Conservation (phyloP, 2,329 filamentous ascomycete genomes). For the Ophiocordyceps australis region DNA sequence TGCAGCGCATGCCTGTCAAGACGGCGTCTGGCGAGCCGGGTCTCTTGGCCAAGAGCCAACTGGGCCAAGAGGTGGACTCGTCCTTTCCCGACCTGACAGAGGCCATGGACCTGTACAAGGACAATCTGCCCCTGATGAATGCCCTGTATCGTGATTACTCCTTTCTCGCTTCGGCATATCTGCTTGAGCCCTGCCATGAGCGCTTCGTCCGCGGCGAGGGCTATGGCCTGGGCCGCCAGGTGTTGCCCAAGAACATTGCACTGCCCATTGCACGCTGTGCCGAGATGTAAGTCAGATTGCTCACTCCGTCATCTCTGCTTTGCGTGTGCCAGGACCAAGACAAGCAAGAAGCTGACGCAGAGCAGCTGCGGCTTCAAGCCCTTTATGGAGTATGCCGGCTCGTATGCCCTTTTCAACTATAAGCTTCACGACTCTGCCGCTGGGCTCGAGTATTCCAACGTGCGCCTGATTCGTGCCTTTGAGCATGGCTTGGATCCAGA, state of each 20-base stretch:
- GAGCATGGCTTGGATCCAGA: slow-evolving; percentile 73
- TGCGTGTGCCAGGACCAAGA: background rate
- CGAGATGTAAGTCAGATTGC: slow-evolving; percentile 67
- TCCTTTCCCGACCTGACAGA: slow-evolving; percentile 62
- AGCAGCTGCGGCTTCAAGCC: slow-evolving; percentile 62
- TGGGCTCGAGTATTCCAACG: slow-evolving; percentile 44
- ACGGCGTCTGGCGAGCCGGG: slow-evolving; percentile 57
- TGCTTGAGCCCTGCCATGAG: slow-evolving; percentile 82
- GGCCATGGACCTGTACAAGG: slow-evolving; percentile 51
- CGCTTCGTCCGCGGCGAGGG: slow-evolving; percentile 49
- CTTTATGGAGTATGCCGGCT: slow-evolving; percentile 74
- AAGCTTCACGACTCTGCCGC: slow-evolving; percentile 33
- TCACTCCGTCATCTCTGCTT: too few species aligned
- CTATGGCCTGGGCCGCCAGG: slow-evolving; percentile 62
- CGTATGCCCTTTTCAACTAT: slow-evolving; percentile 53
- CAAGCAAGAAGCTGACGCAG: background rate
- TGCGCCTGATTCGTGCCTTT: slow-evolving; percentile 79
- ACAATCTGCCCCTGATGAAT: slow-evolving; percentile 64
- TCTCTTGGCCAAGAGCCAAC: slow-evolving; percentile 52
- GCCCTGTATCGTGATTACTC: slow-evolving; percentile 84
- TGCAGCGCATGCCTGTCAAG: slow-evolving; percentile 63
- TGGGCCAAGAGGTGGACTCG: slow-evolving; percentile 58
- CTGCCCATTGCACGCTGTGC: slow-evolving; percentile 70
- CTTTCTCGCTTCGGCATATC: slow-evolving; percentile 75
- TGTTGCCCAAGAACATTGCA: slow-evolving; percentile 57